These are phyloP conservation scores for Solanum microdontum DNA, from an alignment of 257 asterid genomes.

Conservation along the genomic window DNA sequence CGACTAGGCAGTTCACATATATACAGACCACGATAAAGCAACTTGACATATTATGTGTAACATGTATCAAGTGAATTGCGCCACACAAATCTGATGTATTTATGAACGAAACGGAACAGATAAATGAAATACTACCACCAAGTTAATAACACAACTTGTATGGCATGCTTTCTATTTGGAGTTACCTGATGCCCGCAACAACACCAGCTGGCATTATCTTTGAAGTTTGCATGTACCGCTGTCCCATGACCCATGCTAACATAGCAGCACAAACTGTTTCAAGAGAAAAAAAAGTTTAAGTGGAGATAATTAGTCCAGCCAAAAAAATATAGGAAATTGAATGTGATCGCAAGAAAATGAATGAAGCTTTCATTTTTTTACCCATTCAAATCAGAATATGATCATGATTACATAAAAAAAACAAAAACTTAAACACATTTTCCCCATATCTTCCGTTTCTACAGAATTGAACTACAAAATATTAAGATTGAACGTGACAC, in stretches of 20 bases:
- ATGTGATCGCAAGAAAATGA: not conserved
- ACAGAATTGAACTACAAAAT: not conserved
- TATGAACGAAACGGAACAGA: not conserved
- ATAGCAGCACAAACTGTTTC: conserved; percentile 58
- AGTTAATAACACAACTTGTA: not conserved
- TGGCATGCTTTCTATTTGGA: not conserved
- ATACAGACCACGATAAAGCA: not conserved
- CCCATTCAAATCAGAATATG: not conserved
- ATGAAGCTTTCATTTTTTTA: not conserved
- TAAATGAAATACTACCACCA: not conserved
- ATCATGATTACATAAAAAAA: not conserved
- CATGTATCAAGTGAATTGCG: not conserved
- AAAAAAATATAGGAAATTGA: not conserved
- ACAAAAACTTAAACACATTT: not conserved
- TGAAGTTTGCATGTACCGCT: conserved; percentile 63
- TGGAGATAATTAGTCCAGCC: not conserved
- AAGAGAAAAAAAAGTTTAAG: not conserved
- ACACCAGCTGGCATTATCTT: conserved; percentile 97
- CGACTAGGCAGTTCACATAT: not conserved
- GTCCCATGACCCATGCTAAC: conserved; percentile 74
- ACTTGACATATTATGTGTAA: not conserved
- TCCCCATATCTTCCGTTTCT: not conserved
- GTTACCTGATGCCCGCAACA: conserved; percentile 89
- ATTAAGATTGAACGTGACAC: not conserved
- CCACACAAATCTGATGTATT: not conserved